These are phyloP conservation scores for Hypoxylon cercidicola DNA, from an alignment of 495 filamentous ascomycete genomes.

Conservation along the genomic window DNA sequence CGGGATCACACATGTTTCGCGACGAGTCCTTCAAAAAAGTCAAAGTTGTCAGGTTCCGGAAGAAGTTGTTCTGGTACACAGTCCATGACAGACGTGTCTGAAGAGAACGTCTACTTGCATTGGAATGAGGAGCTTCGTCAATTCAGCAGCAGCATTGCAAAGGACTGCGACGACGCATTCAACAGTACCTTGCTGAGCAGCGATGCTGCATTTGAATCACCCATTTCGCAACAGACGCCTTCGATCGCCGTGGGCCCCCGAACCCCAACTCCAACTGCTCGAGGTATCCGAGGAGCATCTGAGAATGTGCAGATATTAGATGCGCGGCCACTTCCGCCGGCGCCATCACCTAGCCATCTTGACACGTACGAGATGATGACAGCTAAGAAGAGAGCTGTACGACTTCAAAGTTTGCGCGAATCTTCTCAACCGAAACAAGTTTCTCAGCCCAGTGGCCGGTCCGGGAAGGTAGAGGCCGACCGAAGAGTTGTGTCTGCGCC, in stretches of 20 bases:
- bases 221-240: slow-evolving; percentile 1
- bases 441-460: slow-evolving; percentile 4
- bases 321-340: slow-evolving; percentile 58
- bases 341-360: slow-evolving; percentile 64
- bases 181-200: slow-evolving; percentile 70
- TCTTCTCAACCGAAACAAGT: slow-evolving; percentile 15
- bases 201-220: slow-evolving; percentile 16
- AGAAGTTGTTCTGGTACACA: slow-evolving; percentile 26
- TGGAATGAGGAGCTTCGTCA: slow-evolving; percentile 63
- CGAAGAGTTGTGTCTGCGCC: slow-evolving; percentile 67
- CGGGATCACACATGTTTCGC: slow-evolving; percentile 31
- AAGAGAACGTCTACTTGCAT: slow-evolving; percentile 28
- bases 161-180: slow-evolving; percentile 77
- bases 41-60: slow-evolving; percentile 7
- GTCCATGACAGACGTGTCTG: slow-evolving; percentile 21
- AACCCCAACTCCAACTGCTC: slow-evolving; percentile 31
- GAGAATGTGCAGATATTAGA: slow-evolving; percentile 43
- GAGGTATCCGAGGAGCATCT: slow-evolving; percentile 10
- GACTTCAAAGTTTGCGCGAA: not conserved
- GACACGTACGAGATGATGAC: slow-evolving; percentile 46
- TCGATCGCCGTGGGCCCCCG: not conserved
- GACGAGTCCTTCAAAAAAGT: slow-evolving; percentile 20
- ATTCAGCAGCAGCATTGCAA: slow-evolving; percentile 59
- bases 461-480: slow-evolving; percentile 38
- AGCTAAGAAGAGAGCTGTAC: slow-evolving; percentile 24